These are phyloP conservation scores for Fraxinus angustifolia DNA, from an alignment of 305 asterid species.

Conservation along the genomic window DNA sequence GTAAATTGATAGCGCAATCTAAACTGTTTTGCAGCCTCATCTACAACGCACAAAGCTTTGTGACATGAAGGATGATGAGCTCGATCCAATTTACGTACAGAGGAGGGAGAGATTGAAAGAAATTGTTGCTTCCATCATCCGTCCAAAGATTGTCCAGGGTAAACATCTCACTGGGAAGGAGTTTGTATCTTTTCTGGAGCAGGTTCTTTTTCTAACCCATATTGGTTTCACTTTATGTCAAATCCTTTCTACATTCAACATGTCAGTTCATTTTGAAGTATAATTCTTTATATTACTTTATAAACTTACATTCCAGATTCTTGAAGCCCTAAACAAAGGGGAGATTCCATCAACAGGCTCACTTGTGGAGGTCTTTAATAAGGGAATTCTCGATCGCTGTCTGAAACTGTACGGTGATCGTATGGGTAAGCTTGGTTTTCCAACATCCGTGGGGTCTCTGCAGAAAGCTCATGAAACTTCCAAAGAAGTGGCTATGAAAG, in stretches of 20 bases:
- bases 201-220: conserved; percentile 51
- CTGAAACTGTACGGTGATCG: conserved; percentile 58
- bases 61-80: conserved; percentile 85
- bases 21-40: conserved; percentile 71
- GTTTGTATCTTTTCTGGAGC: conserved; percentile 80
- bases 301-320: conserved; percentile 58
- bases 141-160: conserved; percentile 98
- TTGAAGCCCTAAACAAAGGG: conserved; percentile 97
- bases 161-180: conserved; percentile 88
- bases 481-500: conserved; percentile 54
- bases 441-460: conserved; percentile 59
- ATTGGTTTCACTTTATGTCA: conserved; percentile 1
- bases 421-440: conserved; percentile 55
- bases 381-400: conserved; percentile 84
- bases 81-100: conserved; percentile 70
- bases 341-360: conserved; percentile 99
- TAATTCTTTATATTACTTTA: conserved; percentile 1
- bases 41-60: conserved; percentile 94
- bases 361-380: conserved; percentile 93
- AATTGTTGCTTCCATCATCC: conserved; percentile 75
- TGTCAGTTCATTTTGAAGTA: not conserved
- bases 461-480: conserved; percentile 60
- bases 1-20: conserved; percentile 18
- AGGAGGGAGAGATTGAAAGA: conserved; percentile 78
- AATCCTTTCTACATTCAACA: not conserved